Percentiles rank a stretch among this genome's conserved stretches.
These are phyloP conservation scores for Morella rubra DNA, from an alignment of 306 rosid species.

Conservation along the genomic window DNA sequence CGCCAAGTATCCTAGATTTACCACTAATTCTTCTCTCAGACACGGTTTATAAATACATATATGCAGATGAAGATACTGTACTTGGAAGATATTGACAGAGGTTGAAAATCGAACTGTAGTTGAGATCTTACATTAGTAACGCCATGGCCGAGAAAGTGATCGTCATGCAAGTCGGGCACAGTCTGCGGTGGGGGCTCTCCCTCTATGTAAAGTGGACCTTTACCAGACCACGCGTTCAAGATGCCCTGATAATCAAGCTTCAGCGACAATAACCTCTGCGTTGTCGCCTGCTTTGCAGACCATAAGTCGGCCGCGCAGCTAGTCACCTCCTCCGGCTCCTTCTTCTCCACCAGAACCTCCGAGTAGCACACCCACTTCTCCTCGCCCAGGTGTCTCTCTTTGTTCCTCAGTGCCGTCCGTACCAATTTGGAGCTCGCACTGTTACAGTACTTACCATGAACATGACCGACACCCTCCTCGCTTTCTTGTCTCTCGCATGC, in stretches of 20 bases:
- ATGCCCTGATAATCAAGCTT: conserved; percentile 83
- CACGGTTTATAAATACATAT: not conserved
- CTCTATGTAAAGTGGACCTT: conserved; percentile 64
- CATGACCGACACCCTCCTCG: not conserved
- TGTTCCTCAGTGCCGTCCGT: conserved; percentile 75
- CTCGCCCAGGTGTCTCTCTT: conserved; percentile 40
- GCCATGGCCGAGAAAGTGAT: conserved; percentile 16
- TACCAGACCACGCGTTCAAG: conserved; percentile 86
- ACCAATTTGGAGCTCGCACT: conserved; percentile 41
- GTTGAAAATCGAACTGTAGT: not conserved
- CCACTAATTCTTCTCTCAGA: no score
- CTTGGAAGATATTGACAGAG: not conserved
- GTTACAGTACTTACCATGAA: not conserved
- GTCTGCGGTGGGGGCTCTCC: conserved; percentile 58
- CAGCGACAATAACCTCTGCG: conserved; percentile 51
- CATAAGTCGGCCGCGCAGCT: conserved; percentile 27
- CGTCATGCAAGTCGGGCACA: conserved; percentile 56
- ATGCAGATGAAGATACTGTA: not conserved
- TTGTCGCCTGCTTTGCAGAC: conserved; percentile 19
- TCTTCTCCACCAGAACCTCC: conserved; percentile 70
- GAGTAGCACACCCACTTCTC: conserved; percentile 95
- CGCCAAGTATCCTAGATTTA: no score
- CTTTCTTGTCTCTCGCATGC: conserved; percentile 1
- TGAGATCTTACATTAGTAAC: conserved; percentile 43
- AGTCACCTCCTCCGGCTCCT: conserved; percentile 45